Evolutionary conservation across 192 early-diverging fungal genomes (phyloP).

Genomic region (Pecoramyces ruminantium): DNA sequence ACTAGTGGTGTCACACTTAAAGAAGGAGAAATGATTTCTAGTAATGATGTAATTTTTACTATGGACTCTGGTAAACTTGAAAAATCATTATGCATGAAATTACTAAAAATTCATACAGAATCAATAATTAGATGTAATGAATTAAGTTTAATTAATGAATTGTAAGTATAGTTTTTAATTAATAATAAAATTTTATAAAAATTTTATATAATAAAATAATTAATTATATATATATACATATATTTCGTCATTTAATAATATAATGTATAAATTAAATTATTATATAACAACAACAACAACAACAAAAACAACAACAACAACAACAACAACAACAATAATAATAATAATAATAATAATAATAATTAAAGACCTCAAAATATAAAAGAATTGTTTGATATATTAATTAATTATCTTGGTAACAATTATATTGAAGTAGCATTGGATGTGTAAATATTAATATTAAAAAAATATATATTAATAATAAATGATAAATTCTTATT

Average conservation of each 20-base stretch:
- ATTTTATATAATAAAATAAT: too few relatives aligned
- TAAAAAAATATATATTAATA: background rate
- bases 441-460: conserved; percentile 38
- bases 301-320: too few relatives aligned
- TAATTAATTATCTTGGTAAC: conserved; percentile 63
- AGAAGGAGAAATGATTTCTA: background rate
- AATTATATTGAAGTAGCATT: conserved; percentile 69
- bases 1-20: background rate
- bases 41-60: background rate
- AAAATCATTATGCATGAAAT: background rate
- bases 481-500: too few relatives aligned
- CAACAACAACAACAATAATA: too few relatives aligned
- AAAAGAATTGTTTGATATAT: conserved; percentile 45
- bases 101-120: background rate
- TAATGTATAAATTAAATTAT: too few relatives aligned
- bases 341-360: too few relatives aligned
- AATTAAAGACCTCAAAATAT: conserved; percentile 38
- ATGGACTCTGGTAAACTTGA: background rate
- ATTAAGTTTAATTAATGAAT: background rate
- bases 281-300: too few relatives aligned
- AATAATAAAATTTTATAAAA: too few relatives aligned
- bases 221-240: too few relatives aligned
- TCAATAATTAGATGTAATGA: background rate
- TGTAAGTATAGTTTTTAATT: background rate
- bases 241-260: too few relatives aligned